Evolutionary conservation across 2,329 filamentous ascomycete species (phyloP), one percentile per base, ranked within the genome.

Genomic region (Fusarium sp.): DNA sequence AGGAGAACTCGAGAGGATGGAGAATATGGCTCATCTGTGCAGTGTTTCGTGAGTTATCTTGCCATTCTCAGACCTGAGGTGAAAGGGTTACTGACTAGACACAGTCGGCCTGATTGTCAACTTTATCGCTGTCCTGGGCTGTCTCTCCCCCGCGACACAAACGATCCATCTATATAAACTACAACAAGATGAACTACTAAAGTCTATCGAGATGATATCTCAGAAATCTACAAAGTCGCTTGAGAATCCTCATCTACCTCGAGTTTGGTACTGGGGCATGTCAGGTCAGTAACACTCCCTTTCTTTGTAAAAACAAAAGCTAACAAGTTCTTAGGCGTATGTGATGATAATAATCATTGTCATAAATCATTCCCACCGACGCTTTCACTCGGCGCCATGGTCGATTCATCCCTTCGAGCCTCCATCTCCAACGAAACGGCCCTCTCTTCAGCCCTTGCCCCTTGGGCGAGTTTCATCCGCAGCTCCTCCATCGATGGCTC

Each of bases 21-120:
- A 65, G 67, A 25, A 44, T 58, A 31, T 69, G 67, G 67, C 59
- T 69, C 18, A 61, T 69, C 53, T 68, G 55, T 46, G 65, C 65
- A 16, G 67, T 69, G 6, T 65, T 69, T 56, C 56, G 67, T 68
- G 58, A 56, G 64, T 67, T 67, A 6, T 20, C 14, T 16, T 20
- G 10, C n/a, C 16, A 2, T 27, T 34, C 4, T 9, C 31, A 14
- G 6, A 14, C 6, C 9, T 9, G 18, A 14, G n/a, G 9, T 29
- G 25, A 29, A 29, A 29, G 14, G 8, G 25, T 8, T 3, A 50
- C 42, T 18, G 40, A 25, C n/a, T 10, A 14, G 14, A 51, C 1
- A 13, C 8, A 69, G 64, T 69, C 11, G 66, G 66, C 6, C 57
- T 69, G 31, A 44, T 69, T 20, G 64, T 64, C 57, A 69, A 69